Evolutionary conservation across 1,284 basidiomycete species (phyloP).

Genomic region (Moniliophthora roreri): DNA sequence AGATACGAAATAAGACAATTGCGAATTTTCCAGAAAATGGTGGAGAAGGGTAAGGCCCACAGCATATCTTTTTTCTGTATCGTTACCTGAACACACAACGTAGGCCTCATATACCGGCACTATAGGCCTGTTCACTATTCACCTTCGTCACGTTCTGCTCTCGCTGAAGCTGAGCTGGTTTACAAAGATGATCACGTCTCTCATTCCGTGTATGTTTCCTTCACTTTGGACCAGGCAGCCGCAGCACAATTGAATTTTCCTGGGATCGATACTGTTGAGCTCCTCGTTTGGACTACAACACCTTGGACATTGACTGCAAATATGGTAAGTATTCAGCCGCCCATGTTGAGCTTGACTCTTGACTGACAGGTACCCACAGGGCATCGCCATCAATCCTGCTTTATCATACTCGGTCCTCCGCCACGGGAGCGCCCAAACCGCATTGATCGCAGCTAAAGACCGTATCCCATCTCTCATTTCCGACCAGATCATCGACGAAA

Average conservation of each 20-base stretch:
- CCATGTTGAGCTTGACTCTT: constrained; percentile 2
- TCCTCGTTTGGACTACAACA: constrained; percentile 98
- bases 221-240: constrained; percentile 48
- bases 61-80: background rate
- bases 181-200: constrained; percentile 91
- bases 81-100: background rate
- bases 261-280: constrained; percentile 31
- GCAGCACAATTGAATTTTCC: constrained; percentile 1
- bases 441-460: constrained; percentile 72
- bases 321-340: constrained; percentile 61
- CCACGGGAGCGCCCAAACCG: constrained; percentile 25
- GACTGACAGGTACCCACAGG: constrained; percentile 45
- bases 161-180: constrained; percentile 94
- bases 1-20: constrained; percentile 90
- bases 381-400: constrained; percentile 79
- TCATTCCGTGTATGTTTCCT: constrained; percentile 85
- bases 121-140: constrained; percentile 95
- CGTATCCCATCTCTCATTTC: constrained; percentile 54
- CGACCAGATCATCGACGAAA: constrained; percentile 51
- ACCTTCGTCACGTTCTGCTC: constrained; percentile 90
- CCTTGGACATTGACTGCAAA: constrained; percentile 98
- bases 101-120: constrained; percentile 83
- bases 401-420: constrained; percentile 72
- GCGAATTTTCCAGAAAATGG: constrained; percentile 86
- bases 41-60: constrained; percentile 63